Base-by-base conservation (phyloP, 768 basidiomycete species). In the Multifurca ochricompacta region DNA sequence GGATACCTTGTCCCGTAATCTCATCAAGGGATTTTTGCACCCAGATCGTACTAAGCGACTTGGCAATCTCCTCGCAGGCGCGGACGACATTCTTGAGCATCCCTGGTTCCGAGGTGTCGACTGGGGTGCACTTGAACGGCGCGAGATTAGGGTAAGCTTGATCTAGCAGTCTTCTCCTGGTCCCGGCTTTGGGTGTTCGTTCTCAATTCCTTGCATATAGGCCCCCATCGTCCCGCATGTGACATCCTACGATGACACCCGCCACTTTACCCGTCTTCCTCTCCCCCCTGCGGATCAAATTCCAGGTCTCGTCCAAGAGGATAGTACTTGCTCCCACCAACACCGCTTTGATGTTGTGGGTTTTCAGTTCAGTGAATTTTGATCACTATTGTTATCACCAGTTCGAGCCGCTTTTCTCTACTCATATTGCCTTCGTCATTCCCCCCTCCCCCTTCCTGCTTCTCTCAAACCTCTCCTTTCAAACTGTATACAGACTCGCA, bases 81-180 rank as follows among this genome's bases (percentile, higher is more conserved):
- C 93, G 4, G 83, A 90, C 60, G 95, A 96, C 69, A 82, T 98
- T 35, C 78, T 94, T 60, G 81, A 83, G 49, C 94, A 98, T 68
- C 80, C 88, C 0, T 98, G 94, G 94, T 97, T 97, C 74, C 78
- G 85, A 66, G 93, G 92, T 13, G 92, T 95, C 32, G 91, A 94
- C 64, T 95, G 92, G 92, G 83, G 80, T 55, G 87, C 88, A 3
- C 70, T 95, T 37, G 88, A 91, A 66, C 79, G 86, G 32, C 80
- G 87, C 51, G 87, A 92, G 69, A 94, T 95, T 54, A 80, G 83
- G 64, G 91, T 91, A 62, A 64, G 79, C 71, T 18, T 14, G 41
- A 31, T 44, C 46, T 59, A n/a, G n/a, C n/a, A n/a, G n/a, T 37
- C 46, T 41, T 49, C 40, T n/a, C 39, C 42, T 48, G 5, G 41